Evolutionary conservation across 106 monocot species (phyloP).

Genomic region (Phalaenopsis aphrodite): DNA sequence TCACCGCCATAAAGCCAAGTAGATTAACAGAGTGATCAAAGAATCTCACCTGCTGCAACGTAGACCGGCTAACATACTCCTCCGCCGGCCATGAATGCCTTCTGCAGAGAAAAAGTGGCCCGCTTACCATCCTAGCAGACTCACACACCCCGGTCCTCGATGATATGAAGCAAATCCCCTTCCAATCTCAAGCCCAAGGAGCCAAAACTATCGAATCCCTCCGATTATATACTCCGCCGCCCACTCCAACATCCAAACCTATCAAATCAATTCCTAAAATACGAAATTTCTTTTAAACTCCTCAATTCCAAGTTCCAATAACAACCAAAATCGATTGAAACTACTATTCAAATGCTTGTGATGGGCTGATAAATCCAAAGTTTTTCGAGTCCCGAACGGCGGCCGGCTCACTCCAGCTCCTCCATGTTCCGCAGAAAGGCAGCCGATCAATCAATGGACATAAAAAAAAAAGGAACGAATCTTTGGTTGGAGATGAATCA

Average conservation of each 20-base stretch:
- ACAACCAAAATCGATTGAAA: background rate
- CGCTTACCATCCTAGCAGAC: constrained; percentile 57
- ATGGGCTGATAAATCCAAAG: background rate
- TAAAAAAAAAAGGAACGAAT: background rate
- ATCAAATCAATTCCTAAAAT: background rate
- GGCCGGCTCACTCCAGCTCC: background rate
- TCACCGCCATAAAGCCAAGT: background rate
- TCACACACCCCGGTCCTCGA: background rate
- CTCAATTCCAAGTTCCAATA: background rate
- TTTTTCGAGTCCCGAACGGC: background rate
- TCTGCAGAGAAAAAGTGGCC: constrained; percentile 57
- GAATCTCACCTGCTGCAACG: constrained; percentile 71
- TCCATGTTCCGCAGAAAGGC: background rate
- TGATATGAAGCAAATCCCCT: background rate
- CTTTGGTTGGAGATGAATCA: background rate
- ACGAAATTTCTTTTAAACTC: background rate
- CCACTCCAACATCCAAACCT: background rate
- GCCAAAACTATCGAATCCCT: background rate
- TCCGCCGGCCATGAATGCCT: constrained; percentile 96
- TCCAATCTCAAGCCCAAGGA: background rate
- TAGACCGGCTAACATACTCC: constrained; percentile 57
- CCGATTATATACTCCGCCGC: background rate
- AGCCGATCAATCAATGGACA: background rate
- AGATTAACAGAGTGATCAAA: background rate
- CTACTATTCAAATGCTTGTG: background rate